A percentile compares a stretch with the other conserved stretches of the same genome.
These are phyloP conservation scores for Pulveroboletus frians DNA, from an alignment of 768 basidiomycete species.

Conservation along the genomic window DNA sequence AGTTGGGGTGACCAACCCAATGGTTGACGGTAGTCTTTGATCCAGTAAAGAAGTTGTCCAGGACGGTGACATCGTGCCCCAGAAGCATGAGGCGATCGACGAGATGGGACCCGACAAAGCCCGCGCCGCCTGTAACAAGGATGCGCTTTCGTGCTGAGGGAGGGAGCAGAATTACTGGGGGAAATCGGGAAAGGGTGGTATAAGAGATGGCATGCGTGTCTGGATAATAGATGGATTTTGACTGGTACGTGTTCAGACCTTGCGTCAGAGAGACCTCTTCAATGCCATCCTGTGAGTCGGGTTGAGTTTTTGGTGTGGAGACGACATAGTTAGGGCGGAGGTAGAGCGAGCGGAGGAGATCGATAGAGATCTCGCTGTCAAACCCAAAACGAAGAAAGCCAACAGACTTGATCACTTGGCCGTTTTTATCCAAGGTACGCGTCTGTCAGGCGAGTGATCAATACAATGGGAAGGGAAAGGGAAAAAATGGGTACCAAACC, in stretches of 20 bases:
- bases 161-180: slow-evolving; percentile 84
- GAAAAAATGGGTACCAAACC: slow-evolving; percentile 11
- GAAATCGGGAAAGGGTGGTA: slow-evolving; percentile 86
- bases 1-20: slow-evolving; percentile 98
- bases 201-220: slow-evolving; percentile 82
- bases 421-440: slow-evolving; percentile 66
- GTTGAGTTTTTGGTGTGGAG: slow-evolving; percentile 34
- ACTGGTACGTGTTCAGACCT: slow-evolving; percentile 53
- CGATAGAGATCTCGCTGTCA: slow-evolving; percentile 76
- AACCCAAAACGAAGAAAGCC: slow-evolving; percentile 87
- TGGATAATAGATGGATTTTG: slow-evolving; percentile 83
- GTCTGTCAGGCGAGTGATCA: slow-evolving; percentile 38
- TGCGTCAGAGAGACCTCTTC: slow-evolving; percentile 39
- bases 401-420: slow-evolving; percentile 69
- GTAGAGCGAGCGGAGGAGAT: slow-evolving; percentile 82
- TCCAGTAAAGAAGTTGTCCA: slow-evolving; percentile 99
- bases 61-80: slow-evolving; percentile 94
- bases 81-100: slow-evolving; percentile 97
- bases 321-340: slow-evolving; percentile 74
- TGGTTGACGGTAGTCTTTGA: slow-evolving; percentile 94
- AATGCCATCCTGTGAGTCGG: slow-evolving; percentile 35
- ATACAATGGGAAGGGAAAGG: not conserved
- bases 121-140: slow-evolving; percentile 94
- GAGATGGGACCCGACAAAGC: slow-evolving; percentile 98
- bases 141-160: slow-evolving; percentile 78